A percentile compares a stretch with the other conserved stretches of the same genome.
phyloP scores from a whole-genome alignment of 768 basidiomycete species.

The Lentinula sp. region DNA sequence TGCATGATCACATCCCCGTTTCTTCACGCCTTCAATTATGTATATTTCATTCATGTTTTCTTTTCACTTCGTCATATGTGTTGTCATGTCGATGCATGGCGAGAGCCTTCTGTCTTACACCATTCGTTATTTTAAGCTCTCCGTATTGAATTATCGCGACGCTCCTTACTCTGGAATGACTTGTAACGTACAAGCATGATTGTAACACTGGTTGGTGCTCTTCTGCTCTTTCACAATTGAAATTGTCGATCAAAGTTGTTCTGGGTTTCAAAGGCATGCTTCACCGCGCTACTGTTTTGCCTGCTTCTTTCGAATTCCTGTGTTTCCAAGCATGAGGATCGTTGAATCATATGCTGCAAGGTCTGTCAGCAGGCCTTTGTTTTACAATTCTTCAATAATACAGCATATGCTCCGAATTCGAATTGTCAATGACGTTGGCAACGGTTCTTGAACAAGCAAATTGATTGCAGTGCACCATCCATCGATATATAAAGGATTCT shows the following conservation, averaged over 20 bases:
- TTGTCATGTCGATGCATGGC: neutral
- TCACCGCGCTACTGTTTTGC: too few species aligned
- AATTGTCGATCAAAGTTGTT: too few species aligned
- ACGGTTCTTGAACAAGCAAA: too few species aligned
- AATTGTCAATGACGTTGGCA: neutral
- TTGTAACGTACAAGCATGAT: neutral
- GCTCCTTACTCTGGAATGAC: neutral
- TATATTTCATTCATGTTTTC: neutral
- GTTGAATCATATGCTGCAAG: neutral
- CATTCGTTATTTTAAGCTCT: neutral
- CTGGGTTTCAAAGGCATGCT: neutral
- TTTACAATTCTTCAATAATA: too few species aligned
- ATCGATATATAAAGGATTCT: neutral
- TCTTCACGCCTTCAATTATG: neutral
- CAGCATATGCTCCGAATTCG: neutral
- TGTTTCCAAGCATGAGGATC: neutral
- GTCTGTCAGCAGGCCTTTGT: too few species aligned
- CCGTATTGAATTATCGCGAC: too few species aligned
- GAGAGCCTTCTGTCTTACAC: neutral
- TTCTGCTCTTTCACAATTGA: too few species aligned
- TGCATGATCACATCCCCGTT: neutral
- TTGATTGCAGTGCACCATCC: neutral
- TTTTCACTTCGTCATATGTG: neutral
- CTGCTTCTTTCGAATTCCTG: neutral
- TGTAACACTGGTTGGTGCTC: neutral